Conservation (phyloP, 352 stramenopile species). For the Bremia lactucae region DNA sequence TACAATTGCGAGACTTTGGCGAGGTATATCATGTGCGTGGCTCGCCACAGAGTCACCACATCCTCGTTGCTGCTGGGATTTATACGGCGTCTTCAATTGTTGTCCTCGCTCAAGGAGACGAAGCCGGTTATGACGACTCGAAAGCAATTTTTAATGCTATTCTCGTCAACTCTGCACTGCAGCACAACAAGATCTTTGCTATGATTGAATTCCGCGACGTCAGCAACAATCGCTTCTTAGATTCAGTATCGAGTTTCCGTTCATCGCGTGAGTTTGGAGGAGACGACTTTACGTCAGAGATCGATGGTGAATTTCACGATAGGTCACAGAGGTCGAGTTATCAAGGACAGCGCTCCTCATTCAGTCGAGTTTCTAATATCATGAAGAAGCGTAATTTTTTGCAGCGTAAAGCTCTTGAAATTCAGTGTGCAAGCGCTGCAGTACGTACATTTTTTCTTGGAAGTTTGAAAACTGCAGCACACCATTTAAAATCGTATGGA, state of each 20-base stretch:
- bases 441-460: slow-evolving; percentile 58
- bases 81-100: slow-evolving; percentile 75
- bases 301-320: slow-evolving; percentile 16
- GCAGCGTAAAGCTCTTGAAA: slow-evolving; percentile 25
- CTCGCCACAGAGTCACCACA: slow-evolving; percentile 59
- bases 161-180: slow-evolving; percentile 59
- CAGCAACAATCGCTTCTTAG: slow-evolving; percentile 76
- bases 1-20: slow-evolving; percentile 51
- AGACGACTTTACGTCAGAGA: slow-evolving; percentile 8
- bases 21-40: slow-evolving; percentile 75
- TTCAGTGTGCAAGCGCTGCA: slow-evolving; percentile 24
- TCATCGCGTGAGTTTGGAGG: slow-evolving; percentile 12
- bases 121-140: slow-evolving; percentile 66
- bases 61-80: slow-evolving; percentile 61
- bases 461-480: slow-evolving; percentile 41
- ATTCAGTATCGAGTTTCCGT: slow-evolving; percentile 59
- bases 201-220: slow-evolving; percentile 81
- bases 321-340: slow-evolving; percentile 16
- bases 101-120: slow-evolving; percentile 64
- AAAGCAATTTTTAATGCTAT: slow-evolving; percentile 84
- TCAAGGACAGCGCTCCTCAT: slow-evolving; percentile 9
- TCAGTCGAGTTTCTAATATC: slow-evolving; percentile 20
- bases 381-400: slow-evolving; percentile 32
- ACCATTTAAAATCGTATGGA: slow-evolving; percentile 34
- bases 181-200: slow-evolving; percentile 62